Evolutionary conservation across 2,329 filamentous ascomycete genomes (phyloP).

Genomic region (Neospermospora avenae): DNA sequence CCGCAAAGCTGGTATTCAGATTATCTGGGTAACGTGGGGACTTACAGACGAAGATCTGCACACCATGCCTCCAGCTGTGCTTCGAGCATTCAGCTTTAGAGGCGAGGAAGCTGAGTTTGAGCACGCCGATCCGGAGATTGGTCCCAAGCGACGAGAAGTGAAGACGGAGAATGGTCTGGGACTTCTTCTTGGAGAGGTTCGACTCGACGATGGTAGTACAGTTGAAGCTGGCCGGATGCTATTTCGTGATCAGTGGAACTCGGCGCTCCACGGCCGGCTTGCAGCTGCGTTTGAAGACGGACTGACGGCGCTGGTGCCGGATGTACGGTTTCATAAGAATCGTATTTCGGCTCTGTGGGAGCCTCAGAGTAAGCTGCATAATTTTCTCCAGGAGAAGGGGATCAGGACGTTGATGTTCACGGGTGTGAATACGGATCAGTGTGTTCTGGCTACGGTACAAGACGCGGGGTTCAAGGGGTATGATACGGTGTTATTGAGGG

Average conservation of each 20-base stretch:
- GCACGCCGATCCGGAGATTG: background rate
- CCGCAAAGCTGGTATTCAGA: background rate
- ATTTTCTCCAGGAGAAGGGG: background rate
- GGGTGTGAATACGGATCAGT: slow-evolving; percentile 9
- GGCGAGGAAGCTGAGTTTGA: background rate
- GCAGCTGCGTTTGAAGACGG: background rate
- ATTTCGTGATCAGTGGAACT: background rate
- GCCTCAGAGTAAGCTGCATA: background rate
- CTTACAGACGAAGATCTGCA: background rate
- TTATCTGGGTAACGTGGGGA: background rate
- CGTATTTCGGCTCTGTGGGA: background rate
- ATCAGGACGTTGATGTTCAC: slow-evolving; percentile 7
- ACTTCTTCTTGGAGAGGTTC: background rate
- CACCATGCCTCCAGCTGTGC: background rate
- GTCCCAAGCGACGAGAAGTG: background rate
- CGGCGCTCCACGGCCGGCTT: background rate
- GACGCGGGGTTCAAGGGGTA: slow-evolving; percentile 5
- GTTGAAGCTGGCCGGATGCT: background rate
- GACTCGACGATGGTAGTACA: background rate
- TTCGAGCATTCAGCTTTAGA: background rate
- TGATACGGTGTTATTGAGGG: slow-evolving; percentile 6
- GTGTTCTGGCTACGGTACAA: slow-evolving; percentile 11
- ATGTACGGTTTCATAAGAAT: slow-evolving; percentile 5
- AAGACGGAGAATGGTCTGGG: background rate
- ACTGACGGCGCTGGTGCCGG: background rate